Evolutionary conservation across 2,329 filamentous ascomycete genomes (phyloP).

Genomic region (Orbilia quercus): DNA sequence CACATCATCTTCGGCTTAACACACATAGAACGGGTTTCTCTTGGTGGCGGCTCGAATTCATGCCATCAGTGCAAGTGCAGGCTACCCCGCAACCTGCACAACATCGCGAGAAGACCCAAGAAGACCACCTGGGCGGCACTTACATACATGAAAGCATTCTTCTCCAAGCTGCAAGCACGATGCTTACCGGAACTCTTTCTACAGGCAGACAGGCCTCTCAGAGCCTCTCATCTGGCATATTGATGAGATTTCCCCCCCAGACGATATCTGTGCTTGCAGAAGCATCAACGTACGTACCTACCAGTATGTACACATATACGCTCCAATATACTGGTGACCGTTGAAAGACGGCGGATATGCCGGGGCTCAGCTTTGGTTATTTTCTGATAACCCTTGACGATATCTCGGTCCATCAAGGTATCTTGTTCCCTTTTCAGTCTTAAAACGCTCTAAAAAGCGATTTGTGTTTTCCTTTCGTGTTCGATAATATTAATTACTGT

Average conservation of each 20-base stretch:
- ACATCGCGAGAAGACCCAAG: too few relatives aligned
- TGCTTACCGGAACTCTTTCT: too few relatives aligned
- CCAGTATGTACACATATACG: background rate
- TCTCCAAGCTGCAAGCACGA: too few relatives aligned
- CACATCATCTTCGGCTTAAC: background rate
- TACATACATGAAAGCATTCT: too few relatives aligned
- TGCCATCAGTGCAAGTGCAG: background rate
- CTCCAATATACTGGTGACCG: conserved; percentile 10
- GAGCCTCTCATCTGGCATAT: too few relatives aligned
- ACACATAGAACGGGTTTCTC: background rate
- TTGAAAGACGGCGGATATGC: conserved; percentile 41
- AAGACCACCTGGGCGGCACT: too few relatives aligned
- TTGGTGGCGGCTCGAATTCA: too few relatives aligned
- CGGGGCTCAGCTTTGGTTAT: conserved; percentile 6
- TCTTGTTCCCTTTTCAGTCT: conserved; percentile 28
- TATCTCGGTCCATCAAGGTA: conserved; percentile 33
- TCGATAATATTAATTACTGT: conserved; percentile 14
- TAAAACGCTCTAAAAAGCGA: conserved; percentile 1
- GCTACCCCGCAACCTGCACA: background rate
- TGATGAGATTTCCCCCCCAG: too few relatives aligned
- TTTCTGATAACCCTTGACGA: background rate
- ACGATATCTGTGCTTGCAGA: too few relatives aligned
- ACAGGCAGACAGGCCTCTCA: too few relatives aligned
- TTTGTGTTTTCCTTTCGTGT: conserved; percentile 18
- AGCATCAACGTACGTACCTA: too few relatives aligned